Base-by-base conservation (phyloP, 441 rosid genomes). In the Croton setiger region DNA sequence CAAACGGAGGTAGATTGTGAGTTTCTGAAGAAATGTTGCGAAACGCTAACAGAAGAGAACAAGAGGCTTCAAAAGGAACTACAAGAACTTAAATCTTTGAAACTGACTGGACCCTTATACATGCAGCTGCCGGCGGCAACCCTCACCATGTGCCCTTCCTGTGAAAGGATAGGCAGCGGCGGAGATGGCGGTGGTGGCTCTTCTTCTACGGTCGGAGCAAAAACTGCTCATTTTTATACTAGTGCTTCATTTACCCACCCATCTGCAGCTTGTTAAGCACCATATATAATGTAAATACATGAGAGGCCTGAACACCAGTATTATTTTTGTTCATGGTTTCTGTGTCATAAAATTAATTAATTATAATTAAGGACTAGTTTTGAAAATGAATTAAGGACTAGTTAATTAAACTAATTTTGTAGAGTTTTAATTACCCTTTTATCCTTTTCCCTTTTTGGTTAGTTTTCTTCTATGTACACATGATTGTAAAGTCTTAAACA, bases 1-100 rank as follows among this genome's bases (percentile, higher is more conserved):
- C 98, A 94, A 58, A 94, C 94, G 5, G 99, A 92, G 70, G 87
- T 82, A 51, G 96, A 92, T 41, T 90, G 89, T 68, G 94, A 90
- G 77, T 75, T 85, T 36, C 75, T 94, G 72, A 94, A 82, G 87
- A 87, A 81, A 77, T 87, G 89, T 72, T 92, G 93, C 27, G 94
- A 88, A 70, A 83, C 84, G 18, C 75, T 94, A 49, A 86, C 85
- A 35, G 96, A 86, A 67, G 92, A 94, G 77, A 94, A 94, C 79
- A 84, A 77, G 70, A 81, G 90, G 84, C 78, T 94, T 41, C 88
- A 84, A 15, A 81, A 72, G 83, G 98, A 94, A 73, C 70, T 94
- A 51, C 91, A 87, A 67, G 94, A 92, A 70, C 89, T 94, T 39
- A 82, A 88, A 73, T 81, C 91, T 23, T 36, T 80, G 68, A 93